These are phyloP conservation scores for Pleurotus ostreatus DNA, from an alignment of 768 basidiomycete species.

Conservation along the genomic window DNA sequence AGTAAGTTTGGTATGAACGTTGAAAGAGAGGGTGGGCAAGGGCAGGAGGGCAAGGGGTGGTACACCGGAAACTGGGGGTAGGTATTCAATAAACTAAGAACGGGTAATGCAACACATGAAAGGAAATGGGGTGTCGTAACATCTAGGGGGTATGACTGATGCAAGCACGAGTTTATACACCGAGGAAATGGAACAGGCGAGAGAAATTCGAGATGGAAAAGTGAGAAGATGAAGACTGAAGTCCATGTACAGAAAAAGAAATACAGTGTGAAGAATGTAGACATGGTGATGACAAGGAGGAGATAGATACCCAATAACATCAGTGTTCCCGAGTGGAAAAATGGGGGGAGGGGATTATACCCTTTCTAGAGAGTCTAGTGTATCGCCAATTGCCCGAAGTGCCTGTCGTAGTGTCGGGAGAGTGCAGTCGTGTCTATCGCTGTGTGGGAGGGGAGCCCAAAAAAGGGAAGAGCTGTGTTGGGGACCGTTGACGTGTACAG, in stretches of 20 bases:
- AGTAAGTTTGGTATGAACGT: neutral
- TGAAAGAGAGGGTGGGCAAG: neutral
- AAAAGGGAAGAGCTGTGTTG: neutral
- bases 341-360: neutral
- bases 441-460: no score
- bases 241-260: neutral
- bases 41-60: neutral
- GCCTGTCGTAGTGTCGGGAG: neutral
- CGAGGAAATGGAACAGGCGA: neutral
- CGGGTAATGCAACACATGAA: neutral
- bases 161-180: neutral
- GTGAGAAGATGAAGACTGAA: neutral
- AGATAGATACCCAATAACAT: slow-evolving; percentile 9
- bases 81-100: slow-evolving; percentile 3
- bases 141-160: slow-evolving; percentile 7
- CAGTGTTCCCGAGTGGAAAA: slow-evolving; percentile 1
- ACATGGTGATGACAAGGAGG: neutral
- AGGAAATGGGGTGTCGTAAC: neutral
- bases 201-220: neutral
- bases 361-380: slow-evolving; percentile 6
- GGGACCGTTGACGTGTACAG: neutral
- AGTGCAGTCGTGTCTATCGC: no score
- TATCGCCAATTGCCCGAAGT: neutral
- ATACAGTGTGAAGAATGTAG: neutral
- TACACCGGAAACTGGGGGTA: slow-evolving; percentile 6